These are phyloP conservation scores for Pythium biforme DNA, from an alignment of 352 stramenopile species.

Conservation along the genomic window DNA sequence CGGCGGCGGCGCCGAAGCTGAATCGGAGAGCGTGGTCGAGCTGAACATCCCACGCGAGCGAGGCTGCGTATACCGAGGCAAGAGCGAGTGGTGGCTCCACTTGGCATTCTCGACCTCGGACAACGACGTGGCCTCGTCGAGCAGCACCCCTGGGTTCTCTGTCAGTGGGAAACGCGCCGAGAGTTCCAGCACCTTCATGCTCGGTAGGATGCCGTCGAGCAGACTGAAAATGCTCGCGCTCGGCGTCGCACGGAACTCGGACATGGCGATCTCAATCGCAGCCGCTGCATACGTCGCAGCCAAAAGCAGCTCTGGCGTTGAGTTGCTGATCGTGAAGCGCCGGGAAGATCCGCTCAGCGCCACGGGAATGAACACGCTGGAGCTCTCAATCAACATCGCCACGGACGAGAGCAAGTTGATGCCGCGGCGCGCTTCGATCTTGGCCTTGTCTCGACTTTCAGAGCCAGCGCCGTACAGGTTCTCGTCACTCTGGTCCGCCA, in stretches of 20 bases:
- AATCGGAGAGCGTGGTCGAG: background rate
- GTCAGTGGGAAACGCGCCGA: conserved; percentile 41
- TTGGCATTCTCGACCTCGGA: conserved; percentile 16
- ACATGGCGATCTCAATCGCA: conserved; percentile 51
- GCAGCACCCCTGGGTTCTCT: conserved; percentile 32
- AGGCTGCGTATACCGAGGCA: conserved; percentile 29
- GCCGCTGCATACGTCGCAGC: conserved; percentile 40
- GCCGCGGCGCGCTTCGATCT: conserved; percentile 51
- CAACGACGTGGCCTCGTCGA: conserved; percentile 28
- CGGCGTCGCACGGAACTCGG: conserved; percentile 27
- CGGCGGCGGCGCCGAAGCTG: conserved; percentile 6
- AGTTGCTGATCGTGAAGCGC: conserved; percentile 1
- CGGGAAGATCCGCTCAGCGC: conserved; percentile 31
- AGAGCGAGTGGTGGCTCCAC: conserved; percentile 35
- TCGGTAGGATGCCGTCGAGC: conserved; percentile 43
- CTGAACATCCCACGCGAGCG: conserved; percentile 7
- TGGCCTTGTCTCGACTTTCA: conserved; percentile 49
- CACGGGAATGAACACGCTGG: conserved; percentile 53
- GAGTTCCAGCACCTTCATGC: conserved; percentile 61
- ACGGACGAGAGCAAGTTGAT: conserved; percentile 71
- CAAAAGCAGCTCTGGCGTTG: background rate
- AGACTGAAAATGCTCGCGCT: conserved; percentile 38
- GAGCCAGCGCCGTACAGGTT: conserved; percentile 39
- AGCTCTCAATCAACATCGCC: conserved; percentile 56
- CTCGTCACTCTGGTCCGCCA: conserved; percentile 42